phyloP scores from a whole-genome alignment of 768 basidiomycete species.

The Pulveroboletus sp. region DNA sequence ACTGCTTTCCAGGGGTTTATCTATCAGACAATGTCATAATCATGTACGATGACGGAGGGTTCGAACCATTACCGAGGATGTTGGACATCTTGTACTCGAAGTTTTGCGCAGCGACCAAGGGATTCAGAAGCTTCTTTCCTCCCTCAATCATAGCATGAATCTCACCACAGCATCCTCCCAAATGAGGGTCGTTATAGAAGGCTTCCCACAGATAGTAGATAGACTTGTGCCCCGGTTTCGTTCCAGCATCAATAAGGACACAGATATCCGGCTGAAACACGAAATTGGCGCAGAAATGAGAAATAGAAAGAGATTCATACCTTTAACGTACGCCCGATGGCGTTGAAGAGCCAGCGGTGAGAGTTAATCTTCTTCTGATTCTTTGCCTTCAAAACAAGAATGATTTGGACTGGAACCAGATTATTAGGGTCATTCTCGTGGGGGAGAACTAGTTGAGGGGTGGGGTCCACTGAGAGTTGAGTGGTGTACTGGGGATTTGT shows the following conservation, averaged over 20 bases:
- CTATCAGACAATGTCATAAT: slow-evolving; percentile 34
- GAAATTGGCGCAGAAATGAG: not conserved
- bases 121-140: slow-evolving; percentile 87
- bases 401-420: slow-evolving; percentile 88
- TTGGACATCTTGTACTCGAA: slow-evolving; percentile 99
- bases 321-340: slow-evolving; percentile 76
- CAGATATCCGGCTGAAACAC: slow-evolving; percentile 76
- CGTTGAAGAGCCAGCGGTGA: slow-evolving; percentile 95
- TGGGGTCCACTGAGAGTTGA: slow-evolving; percentile 87
- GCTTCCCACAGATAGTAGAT: slow-evolving; percentile 96
- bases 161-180: slow-evolving; percentile 91
- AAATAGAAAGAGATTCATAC: slow-evolving; percentile 37
- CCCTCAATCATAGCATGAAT: slow-evolving; percentile 97
- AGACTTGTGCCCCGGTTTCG: slow-evolving; percentile 93
- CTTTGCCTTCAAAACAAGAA: slow-evolving; percentile 87
- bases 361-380: slow-evolving; percentile 97
- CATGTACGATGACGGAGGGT: not conserved
- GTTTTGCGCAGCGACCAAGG: slow-evolving; percentile 91
- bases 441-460: slow-evolving; percentile 87
- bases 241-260: slow-evolving; percentile 91
- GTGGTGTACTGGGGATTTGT: slow-evolving; percentile 75
- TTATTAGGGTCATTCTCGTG: slow-evolving; percentile 89
- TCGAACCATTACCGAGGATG: slow-evolving; percentile 62
- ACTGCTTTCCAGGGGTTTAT: slow-evolving; percentile 91
- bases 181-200: slow-evolving; percentile 72